Base-by-base conservation (phyloP, 768 basidiomycete species). In the Trametes sanguinea region DNA sequence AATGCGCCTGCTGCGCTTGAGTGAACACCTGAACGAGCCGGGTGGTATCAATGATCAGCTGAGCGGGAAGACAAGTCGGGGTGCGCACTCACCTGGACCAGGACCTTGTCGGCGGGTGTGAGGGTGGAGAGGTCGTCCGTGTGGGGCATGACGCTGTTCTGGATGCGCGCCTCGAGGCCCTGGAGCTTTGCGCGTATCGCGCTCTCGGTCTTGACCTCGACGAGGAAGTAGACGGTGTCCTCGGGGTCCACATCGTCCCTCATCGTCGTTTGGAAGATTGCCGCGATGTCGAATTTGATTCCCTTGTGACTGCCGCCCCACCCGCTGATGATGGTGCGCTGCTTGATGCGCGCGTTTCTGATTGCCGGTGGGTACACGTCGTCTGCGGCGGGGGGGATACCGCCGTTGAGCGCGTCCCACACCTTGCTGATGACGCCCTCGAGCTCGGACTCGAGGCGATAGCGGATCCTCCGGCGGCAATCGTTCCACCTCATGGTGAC, bases 181-280 rank as follows among this genome's bases (percentile, higher is more conserved):
- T 30, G 27, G 48, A 50, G 4, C 48, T 50, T 50, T 29, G 48
- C 48, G 9, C 11, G 48, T 4, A 50, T 30, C 27, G 48, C 48
- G 45, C 45, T n/a, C 45, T 46, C 45, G 17, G 45, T 46, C 45
- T 46, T 46, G 45, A 46, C 45, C 45, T 50, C 48, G 48, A 50
- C 30, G 29, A 50, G 48, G 29, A 50, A 29, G 48, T 50, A 50
- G 48, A 50, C 29, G 30, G 48, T 50, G 48, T 50, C 48, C 48
- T 30, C 11, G 27, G 30, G 27, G 22, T 50, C 48, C 48, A 13
- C 29, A 2, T 33, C 14, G 29, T 29, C 11, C 13, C 22, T 22
- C 48, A 32, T 37, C 35, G 35, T 37, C 10, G 48, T 50, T 33
- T 50, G 48, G 22, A 50, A 50, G 48, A 6, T 29, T 50, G 48